A percentile compares a stretch with the other conserved stretches of the same genome.
These are phyloP conservation scores for Claviceps maximensis DNA, from an alignment of 2,329 filamentous ascomycete species.

Conservation along the genomic window DNA sequence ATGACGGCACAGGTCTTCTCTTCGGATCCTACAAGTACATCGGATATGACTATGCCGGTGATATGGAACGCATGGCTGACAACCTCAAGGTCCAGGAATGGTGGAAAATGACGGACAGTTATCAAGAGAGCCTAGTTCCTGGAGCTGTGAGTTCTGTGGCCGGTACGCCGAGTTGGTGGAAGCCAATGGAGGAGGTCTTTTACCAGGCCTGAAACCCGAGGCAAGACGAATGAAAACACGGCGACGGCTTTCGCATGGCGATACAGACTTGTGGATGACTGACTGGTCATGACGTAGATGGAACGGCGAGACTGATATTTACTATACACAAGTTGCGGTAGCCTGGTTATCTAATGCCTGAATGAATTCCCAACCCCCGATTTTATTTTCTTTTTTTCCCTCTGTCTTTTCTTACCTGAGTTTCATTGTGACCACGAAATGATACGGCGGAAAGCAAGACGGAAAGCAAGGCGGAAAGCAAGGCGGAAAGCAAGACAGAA, in stretches of 20 bases:
- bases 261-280: too few species aligned
- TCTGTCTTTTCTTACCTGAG: not conserved
- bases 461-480: too few species aligned
- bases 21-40: conserved; percentile 70
- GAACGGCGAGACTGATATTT: not conserved
- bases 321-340: not conserved
- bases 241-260: not conserved
- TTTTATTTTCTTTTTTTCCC: not conserved
- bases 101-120: conserved; percentile 70
- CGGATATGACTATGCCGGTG: conserved; percentile 56
- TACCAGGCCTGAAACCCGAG: conserved; percentile 33
- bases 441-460: too few species aligned
- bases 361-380: not conserved
- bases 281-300: not conserved
- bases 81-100: conserved; percentile 63
- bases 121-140: conserved; percentile 52
- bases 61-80: conserved; percentile 64
- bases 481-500: too few species aligned
- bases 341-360: not conserved
- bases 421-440: too few species aligned
- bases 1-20: conserved; percentile 46
- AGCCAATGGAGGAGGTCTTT: conserved; percentile 55
- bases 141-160: conserved; percentile 46
- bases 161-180: conserved; percentile 55
- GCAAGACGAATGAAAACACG: not conserved